A percentile compares a stretch with the other conserved stretches of the same genome.
phyloP scores from a whole-genome alignment of 495 filamentous ascomycete species.

The Cercophora scortea region DNA sequence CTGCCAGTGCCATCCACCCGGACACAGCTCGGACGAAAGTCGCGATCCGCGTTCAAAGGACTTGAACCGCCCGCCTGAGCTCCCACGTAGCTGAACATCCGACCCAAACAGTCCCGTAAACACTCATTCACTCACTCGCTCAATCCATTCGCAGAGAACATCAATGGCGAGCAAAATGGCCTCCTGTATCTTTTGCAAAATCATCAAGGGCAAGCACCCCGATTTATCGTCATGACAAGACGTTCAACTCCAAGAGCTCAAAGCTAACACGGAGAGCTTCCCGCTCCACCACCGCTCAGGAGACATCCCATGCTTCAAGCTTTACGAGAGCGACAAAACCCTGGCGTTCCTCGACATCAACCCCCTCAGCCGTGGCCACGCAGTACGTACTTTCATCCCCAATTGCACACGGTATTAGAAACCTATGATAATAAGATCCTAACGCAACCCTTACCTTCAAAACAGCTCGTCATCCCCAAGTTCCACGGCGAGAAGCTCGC shows the following conservation, averaged over 20 bases:
- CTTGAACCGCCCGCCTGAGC: no score
- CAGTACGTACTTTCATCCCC: conserved; percentile 35
- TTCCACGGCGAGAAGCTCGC: conserved; percentile 86
- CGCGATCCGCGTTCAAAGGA: no score
- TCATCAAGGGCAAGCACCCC: conserved; percentile 70
- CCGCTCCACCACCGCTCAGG: conserved; percentile 41
- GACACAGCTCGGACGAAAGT: no score
- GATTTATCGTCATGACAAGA: not conserved
- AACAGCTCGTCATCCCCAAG: conserved; percentile 92
- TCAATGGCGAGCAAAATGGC: conserved; percentile 28
- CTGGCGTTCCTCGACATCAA: conserved; percentile 96
- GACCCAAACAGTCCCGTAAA: not conserved
- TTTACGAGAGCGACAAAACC: conserved; percentile 88
- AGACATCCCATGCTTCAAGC: conserved; percentile 91
- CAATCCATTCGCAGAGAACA: not conserved
- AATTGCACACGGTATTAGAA: no score
- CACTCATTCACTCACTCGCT: no score
- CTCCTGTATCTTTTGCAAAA: conserved; percentile 95
- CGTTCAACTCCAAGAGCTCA: no score
- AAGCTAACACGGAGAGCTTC: conserved; percentile 1
- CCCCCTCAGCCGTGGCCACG: conserved; percentile 76
- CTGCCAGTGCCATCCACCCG: no score
- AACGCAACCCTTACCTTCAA: not conserved
- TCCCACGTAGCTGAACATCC: not conserved
- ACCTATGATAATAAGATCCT: no score